Evolutionary conservation across 2,329 filamentous ascomycete species (phyloP).

Genomic region (Hirsutella rhossiliensis): DNA sequence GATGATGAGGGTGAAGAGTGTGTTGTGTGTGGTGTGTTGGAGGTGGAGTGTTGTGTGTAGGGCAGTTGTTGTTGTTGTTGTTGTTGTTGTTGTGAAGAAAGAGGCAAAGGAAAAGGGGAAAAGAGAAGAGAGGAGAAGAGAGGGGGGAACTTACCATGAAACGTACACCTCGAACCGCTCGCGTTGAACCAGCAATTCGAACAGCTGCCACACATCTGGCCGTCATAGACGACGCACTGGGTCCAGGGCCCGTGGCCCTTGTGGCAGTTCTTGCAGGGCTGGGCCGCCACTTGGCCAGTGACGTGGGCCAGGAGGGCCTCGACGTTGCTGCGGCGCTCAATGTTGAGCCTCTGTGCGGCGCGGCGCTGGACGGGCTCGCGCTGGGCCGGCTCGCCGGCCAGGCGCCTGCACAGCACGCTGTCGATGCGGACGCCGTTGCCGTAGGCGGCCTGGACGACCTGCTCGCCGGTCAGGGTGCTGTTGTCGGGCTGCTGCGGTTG

Average conservation of each 20-base stretch:
- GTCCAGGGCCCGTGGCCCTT: slow-evolving; percentile 50
- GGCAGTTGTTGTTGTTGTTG: background rate
- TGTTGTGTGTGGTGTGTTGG: too few relatives aligned
- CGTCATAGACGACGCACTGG: slow-evolving; percentile 44
- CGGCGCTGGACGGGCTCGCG: slow-evolving; percentile 40
- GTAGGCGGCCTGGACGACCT: slow-evolving; percentile 33
- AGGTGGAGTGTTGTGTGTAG: background rate
- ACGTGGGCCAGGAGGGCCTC: slow-evolving; percentile 47
- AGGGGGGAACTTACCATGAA: slow-evolving; percentile 35
- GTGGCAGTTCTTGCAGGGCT: slow-evolving; percentile 47
- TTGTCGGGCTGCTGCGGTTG: background rate
- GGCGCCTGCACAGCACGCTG: slow-evolving; percentile 40
- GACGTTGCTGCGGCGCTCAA: slow-evolving; percentile 45
- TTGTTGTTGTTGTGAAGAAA: background rate
- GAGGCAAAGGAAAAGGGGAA: background rate
- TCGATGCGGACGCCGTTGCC: slow-evolving; percentile 36
- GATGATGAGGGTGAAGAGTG: background rate
- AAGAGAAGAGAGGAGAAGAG: background rate
- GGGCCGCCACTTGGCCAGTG: slow-evolving; percentile 33
- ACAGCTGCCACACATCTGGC: slow-evolving; percentile 49
- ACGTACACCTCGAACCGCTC: slow-evolving; percentile 46
- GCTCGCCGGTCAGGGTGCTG: slow-evolving; percentile 26
- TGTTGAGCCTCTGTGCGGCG: slow-evolving; percentile 40
- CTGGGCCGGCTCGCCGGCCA: slow-evolving; percentile 35
- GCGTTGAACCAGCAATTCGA: slow-evolving; percentile 55